A percentile compares a stretch with the other conserved stretches of the same genome.
These are phyloP conservation scores for Hyphopichia homilentoma DNA, from an alignment of 805 yeast genomes.

Conservation along the genomic window DNA sequence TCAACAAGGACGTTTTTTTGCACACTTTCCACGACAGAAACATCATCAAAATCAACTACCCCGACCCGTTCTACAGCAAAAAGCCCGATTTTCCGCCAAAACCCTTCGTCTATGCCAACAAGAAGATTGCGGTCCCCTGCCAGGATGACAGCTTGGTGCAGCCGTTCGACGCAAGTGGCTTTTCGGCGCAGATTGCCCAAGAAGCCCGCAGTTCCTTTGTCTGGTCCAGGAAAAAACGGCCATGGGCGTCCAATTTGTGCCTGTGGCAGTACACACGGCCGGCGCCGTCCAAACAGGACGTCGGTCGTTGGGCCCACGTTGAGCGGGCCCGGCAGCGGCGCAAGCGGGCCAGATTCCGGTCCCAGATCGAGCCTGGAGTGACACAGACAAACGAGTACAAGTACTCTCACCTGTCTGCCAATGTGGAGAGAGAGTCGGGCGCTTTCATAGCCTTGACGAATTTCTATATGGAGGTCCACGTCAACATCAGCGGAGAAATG, in stretches of 20 bases:
- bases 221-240: not conserved
- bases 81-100: slow-evolving; percentile 47
- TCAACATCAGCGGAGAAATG: slow-evolving; percentile 39
- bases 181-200: not conserved
- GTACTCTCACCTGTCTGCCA: slow-evolving; percentile 33
- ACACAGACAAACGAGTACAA: slow-evolving; percentile 38
- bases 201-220: not conserved
- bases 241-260: not conserved
- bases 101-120: slow-evolving; percentile 68
- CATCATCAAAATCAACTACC: slow-evolving; percentile 49
- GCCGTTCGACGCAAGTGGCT: slow-evolving; percentile 2
- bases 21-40: slow-evolving; percentile 41
- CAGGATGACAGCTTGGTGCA: slow-evolving; percentile 22
- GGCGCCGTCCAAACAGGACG: slow-evolving; percentile 47
- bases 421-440: slow-evolving; percentile 32
- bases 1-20: slow-evolving; percentile 13
- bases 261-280: slow-evolving; percentile 43
- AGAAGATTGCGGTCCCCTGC: slow-evolving; percentile 45
- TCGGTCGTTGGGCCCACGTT: slow-evolving; percentile 30
- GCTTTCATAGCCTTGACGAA: slow-evolving; percentile 49
- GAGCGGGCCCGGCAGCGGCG: slow-evolving; percentile 9
- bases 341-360: slow-evolving; percentile 20
- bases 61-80: slow-evolving; percentile 61
- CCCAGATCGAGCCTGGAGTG: slow-evolving; percentile 51
- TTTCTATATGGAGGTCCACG: slow-evolving; percentile 68